These are phyloP conservation scores for Arabis hirsuta DNA, from an alignment of 345 rosid species.

Conservation along the genomic window DNA sequence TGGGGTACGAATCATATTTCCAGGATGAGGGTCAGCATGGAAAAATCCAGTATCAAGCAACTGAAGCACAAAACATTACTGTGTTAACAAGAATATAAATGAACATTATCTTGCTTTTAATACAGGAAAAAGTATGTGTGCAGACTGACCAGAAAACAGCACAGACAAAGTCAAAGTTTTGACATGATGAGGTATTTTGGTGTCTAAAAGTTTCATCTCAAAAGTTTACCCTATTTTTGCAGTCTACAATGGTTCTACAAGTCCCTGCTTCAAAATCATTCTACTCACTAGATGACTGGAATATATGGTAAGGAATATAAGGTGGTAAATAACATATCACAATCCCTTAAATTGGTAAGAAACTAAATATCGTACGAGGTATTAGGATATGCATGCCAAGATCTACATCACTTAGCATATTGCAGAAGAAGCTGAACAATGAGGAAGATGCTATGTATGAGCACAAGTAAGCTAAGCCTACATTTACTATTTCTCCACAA, in stretches of 20 bases:
- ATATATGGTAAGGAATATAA: neutral
- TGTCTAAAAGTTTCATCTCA: too few relatives aligned
- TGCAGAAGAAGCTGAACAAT: constrained; percentile 13
- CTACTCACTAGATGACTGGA: neutral
- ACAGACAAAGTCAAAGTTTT: too few relatives aligned
- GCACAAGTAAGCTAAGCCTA: neutral
- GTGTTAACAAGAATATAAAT: constrained; percentile 16
- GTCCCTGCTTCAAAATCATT: constrained; percentile 5
- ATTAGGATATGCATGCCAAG: neutral
- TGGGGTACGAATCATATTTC: constrained; percentile 95
- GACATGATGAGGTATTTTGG: too few relatives aligned
- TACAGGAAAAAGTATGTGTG: neutral
- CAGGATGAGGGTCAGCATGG: constrained; percentile 99
- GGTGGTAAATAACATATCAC: neutral
- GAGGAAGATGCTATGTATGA: neutral
- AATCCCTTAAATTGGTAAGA: neutral
- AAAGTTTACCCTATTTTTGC: too few relatives aligned
- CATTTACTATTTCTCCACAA: neutral
- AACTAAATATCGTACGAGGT: neutral
- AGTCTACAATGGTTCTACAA: neutral
- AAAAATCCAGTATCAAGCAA: constrained; percentile 96
- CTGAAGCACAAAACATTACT: constrained; percentile 50
- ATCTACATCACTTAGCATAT: neutral
- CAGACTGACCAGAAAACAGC: neutral
- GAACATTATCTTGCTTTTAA: neutral